Conservation (phyloP, 2,329 filamentous ascomycete species). For the Didymella segeticola region DNA sequence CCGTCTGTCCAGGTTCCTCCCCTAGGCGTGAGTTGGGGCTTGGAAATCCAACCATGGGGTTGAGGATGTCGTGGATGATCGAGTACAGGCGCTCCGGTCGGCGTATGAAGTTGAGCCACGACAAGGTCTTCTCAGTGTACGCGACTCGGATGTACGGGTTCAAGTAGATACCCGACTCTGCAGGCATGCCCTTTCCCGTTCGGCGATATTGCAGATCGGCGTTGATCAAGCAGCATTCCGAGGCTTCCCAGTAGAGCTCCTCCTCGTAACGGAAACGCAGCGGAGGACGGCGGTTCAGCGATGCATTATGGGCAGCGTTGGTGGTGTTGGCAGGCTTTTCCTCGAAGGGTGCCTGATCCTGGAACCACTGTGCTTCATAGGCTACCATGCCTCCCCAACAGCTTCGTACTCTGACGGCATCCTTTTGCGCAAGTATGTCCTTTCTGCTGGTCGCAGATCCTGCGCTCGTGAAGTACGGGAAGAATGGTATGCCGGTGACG, state of each 20-base stretch:
- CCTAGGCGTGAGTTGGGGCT: constrained; percentile 65
- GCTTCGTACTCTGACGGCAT: constrained; percentile 72
- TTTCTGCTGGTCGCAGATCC: constrained; percentile 61
- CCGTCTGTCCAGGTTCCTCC: constrained; percentile 64
- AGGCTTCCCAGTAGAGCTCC: constrained; percentile 55
- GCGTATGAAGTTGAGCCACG: constrained; percentile 65
- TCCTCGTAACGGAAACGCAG: constrained; percentile 53
- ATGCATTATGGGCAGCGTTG: constrained; percentile 21
- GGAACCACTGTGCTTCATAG: constrained; percentile 67
- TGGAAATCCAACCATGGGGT: constrained; percentile 63
- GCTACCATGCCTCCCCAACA: constrained; percentile 82
- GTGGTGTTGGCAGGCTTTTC: constrained; percentile 20
- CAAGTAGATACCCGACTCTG: constrained; percentile 69
- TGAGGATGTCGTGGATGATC: constrained; percentile 65
- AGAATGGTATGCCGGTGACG: constrained; percentile 69
- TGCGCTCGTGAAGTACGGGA: constrained; percentile 68
- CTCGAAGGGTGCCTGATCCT: constrained; percentile 42
- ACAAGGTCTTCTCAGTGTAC: constrained; percentile 65
- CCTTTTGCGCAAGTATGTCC: constrained; percentile 67
- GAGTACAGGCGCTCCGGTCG: constrained; percentile 71
- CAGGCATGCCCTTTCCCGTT: constrained; percentile 47
- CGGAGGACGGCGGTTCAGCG: constrained; percentile 41
- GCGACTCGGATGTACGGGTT: constrained; percentile 78
- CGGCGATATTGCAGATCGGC: constrained; percentile 51
- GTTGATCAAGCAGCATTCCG: constrained; percentile 58